These are phyloP conservation scores for Spiraea crenata DNA, from an alignment of 331 rosid genomes.

Conservation along the genomic window DNA sequence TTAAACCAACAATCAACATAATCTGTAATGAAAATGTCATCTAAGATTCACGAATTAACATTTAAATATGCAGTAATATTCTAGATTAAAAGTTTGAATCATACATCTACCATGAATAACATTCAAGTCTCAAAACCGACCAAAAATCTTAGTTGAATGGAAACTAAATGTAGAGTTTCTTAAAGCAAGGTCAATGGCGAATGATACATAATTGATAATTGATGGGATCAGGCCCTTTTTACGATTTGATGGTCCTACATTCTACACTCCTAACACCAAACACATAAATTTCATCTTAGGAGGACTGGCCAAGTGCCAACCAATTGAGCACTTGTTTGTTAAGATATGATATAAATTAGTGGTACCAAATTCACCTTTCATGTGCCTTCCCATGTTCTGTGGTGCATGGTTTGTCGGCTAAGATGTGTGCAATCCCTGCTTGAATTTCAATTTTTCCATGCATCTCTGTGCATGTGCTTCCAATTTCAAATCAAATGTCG, in stretches of 20 bases:
- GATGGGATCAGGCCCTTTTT: neutral
- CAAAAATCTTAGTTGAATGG: neutral
- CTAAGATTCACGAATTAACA: too few relatives aligned
- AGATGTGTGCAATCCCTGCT: conserved; percentile 25
- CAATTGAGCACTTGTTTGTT: conserved; percentile 9
- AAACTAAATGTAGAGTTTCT: neutral
- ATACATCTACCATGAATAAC: too few relatives aligned
- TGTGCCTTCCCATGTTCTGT: conserved; percentile 52
- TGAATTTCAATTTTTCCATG: conserved; percentile 18
- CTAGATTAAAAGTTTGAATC: too few relatives aligned
- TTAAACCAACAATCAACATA: too few relatives aligned
- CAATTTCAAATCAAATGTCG: neutral
- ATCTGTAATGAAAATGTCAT: too few relatives aligned
- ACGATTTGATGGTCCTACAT: conserved; percentile 12
- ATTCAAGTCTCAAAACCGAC: neutral
- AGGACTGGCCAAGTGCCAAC: conserved; percentile 11
- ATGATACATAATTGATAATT: conserved; percentile 12
- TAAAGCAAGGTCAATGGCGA: neutral
- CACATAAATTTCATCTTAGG: conserved; percentile 11
- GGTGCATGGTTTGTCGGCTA: conserved; percentile 55
- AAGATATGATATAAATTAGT: conserved; percentile 7
- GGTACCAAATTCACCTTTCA: conserved; percentile 32
- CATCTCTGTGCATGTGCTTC: conserved; percentile 45
- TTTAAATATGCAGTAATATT: too few relatives aligned
- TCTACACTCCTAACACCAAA: neutral